Evolutionary conservation across 2,329 filamentous ascomycete genomes (phyloP).

Genomic region (Penicillium corylophilum): DNA sequence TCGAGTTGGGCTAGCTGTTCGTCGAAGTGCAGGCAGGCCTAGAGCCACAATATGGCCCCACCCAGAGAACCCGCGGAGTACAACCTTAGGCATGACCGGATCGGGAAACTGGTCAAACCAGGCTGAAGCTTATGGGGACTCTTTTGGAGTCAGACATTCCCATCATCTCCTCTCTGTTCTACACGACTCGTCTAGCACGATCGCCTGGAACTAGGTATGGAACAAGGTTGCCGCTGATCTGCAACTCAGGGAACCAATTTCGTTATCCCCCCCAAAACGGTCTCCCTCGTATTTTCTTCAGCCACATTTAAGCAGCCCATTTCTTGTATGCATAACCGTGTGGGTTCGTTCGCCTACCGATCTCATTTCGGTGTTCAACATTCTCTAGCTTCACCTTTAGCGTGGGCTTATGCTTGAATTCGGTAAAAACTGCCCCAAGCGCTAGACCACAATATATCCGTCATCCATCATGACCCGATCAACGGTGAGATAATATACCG

Average conservation of each 20-base stretch:
- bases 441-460: no score
- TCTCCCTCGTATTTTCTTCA: not conserved
- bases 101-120: not conserved
- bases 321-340: not conserved
- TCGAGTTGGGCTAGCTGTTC: not conserved
- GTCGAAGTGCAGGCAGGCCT: not conserved
- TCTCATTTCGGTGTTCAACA: no score
- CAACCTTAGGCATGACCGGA: no score
- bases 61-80: not conserved
- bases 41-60: not conserved
- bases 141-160: not conserved
- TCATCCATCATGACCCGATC: no score
- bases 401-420: no score
- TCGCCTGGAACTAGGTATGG: not conserved
- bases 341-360: not conserved
- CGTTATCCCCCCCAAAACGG: not conserved
- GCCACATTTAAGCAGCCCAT: not conserved
- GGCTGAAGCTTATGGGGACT: not conserved
- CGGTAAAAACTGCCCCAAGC: no score
- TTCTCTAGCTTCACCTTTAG: no score
- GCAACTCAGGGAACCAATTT: not conserved
- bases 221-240: not conserved
- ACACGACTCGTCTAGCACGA: not conserved
- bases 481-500: no score
- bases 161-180: not conserved